A percentile compares a stretch with the other conserved stretches of the same genome.
Evolutionary conservation across 805 yeast genomes (phyloP).

Genomic region (Wickerhamiella kurtzmanii): DNA sequence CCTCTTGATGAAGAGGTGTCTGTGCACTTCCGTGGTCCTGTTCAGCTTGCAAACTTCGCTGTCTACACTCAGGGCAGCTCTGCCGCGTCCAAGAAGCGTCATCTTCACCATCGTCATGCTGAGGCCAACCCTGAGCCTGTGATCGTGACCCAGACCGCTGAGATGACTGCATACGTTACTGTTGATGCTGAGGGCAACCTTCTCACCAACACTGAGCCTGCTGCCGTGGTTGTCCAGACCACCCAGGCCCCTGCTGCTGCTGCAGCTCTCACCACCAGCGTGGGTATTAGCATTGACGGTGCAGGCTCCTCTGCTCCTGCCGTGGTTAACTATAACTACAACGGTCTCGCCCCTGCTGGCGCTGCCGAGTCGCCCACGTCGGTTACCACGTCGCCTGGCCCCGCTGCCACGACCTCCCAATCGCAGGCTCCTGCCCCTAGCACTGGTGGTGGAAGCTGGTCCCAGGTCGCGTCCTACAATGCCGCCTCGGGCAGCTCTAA

Average conservation of each 20-base stretch:
- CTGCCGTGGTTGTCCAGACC: slow-evolving; percentile 11
- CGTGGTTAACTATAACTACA: slow-evolving; percentile 16
- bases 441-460: slow-evolving; percentile 42
- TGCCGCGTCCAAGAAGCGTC: slow-evolving; percentile 39
- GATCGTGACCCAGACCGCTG: slow-evolving; percentile 61
- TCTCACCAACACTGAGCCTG: slow-evolving; percentile 21
- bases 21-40: slow-evolving; percentile 83
- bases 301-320: not conserved
- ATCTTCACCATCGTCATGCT: slow-evolving; percentile 36
- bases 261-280: slow-evolving; percentile 11
- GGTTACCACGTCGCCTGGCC: slow-evolving; percentile 24
- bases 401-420: slow-evolving; percentile 11
- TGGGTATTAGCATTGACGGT: slow-evolving; percentile 10
- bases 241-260: slow-evolving; percentile 9
- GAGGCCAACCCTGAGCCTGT: slow-evolving; percentile 40
- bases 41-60: slow-evolving; percentile 70
- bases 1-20: slow-evolving; percentile 82
- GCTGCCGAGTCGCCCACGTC: slow-evolving; percentile 15
- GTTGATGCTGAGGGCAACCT: slow-evolving; percentile 18
- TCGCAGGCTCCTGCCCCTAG: slow-evolving; percentile 27
- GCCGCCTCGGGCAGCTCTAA: slow-evolving; percentile 50
- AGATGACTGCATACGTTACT: slow-evolving; percentile 36
- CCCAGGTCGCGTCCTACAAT: slow-evolving; percentile 58
- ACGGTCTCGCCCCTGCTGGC: slow-evolving; percentile 17
- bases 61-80: slow-evolving; percentile 54